Percentiles rank a stretch among this genome's conserved stretches.
phyloP scores from a whole-genome alignment of 495 filamentous ascomycete species.

The Viridothelium virens region DNA sequence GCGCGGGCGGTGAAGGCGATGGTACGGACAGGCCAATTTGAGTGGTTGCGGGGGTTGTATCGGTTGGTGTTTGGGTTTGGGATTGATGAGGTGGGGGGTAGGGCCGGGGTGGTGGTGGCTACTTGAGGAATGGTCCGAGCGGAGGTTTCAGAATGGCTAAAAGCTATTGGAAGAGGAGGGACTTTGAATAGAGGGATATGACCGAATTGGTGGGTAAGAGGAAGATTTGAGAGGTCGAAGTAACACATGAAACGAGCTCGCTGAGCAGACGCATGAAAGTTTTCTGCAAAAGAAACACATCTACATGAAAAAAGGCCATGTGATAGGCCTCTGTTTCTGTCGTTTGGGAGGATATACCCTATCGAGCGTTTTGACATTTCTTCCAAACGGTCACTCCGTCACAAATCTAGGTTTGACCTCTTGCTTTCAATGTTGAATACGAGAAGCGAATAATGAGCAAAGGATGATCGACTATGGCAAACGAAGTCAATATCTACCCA shows the following conservation, averaged over 20 bases:
- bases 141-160: neutral
- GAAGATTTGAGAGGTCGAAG: neutral
- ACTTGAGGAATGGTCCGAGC: neutral
- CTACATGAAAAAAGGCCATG: neutral
- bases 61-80: slow-evolving; percentile 78
- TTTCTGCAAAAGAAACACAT: neutral
- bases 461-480: too few relatives aligned
- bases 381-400: neutral
- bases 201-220: neutral
- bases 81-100: slow-evolving; percentile 56
- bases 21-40: slow-evolving; percentile 57
- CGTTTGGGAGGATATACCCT: slow-evolving; percentile 6
- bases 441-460: neutral
- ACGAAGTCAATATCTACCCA: too few relatives aligned
- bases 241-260: too few relatives aligned
- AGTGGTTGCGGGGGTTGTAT: slow-evolving; percentile 72
- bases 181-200: neutral
- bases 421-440: neutral
- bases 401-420: neutral
- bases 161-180: neutral
- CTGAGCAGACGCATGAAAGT: neutral
- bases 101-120: slow-evolving; percentile 14
- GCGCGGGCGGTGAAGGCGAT: slow-evolving; percentile 69
- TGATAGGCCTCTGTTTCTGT: neutral
- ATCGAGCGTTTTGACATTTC: neutral